Conservation (phyloP, 2,329 filamentous ascomycete species). For the Chaetomiaceae sp. region DNA sequence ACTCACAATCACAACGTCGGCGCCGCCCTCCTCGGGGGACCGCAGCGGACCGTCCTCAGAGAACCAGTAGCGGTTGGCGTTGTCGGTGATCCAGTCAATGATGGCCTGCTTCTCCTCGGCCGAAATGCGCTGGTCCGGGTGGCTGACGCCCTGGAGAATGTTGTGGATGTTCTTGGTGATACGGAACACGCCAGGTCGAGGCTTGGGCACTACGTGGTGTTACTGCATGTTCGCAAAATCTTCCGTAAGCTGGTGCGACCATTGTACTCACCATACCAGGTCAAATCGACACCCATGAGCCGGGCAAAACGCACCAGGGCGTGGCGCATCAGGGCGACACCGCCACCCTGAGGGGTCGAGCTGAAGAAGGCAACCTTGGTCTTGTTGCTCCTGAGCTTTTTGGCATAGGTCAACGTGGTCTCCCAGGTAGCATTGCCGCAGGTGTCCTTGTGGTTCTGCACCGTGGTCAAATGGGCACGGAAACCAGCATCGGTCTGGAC, state of each 20-base stretch:
- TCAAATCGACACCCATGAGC: conserved; percentile 60
- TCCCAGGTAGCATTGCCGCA: conserved; percentile 59
- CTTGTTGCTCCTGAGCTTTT: conserved; percentile 56
- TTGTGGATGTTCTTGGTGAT: conserved; percentile 87
- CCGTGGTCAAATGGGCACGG: conserved; percentile 51
- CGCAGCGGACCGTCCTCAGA: conserved; percentile 60
- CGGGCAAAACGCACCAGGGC: conserved; percentile 66
- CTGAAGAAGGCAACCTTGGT: conserved; percentile 73
- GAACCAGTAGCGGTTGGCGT: conserved; percentile 70
- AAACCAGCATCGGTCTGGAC: conserved; percentile 66
- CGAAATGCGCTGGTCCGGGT: conserved; percentile 57
- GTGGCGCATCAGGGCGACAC: conserved; percentile 76
- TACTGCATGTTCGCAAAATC: background rate
- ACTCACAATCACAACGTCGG: conserved; percentile 63
- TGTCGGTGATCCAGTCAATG: conserved; percentile 65
- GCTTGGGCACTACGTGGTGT: conserved; percentile 58
- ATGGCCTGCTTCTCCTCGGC: conserved; percentile 56
- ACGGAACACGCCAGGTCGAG: conserved; percentile 70
- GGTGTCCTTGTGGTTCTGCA: conserved; percentile 54
- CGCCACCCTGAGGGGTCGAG: conserved; percentile 73
- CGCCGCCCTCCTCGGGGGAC: conserved; percentile 60
- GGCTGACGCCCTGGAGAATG: conserved; percentile 73
- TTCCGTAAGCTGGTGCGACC: background rate
- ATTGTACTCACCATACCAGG: conserved; percentile 57
- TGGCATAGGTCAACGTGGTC: conserved; percentile 56